These are phyloP conservation scores for Oryza nivara DNA, from an alignment of 176 grass and related monocot genomes.

Conservation along the genomic window DNA sequence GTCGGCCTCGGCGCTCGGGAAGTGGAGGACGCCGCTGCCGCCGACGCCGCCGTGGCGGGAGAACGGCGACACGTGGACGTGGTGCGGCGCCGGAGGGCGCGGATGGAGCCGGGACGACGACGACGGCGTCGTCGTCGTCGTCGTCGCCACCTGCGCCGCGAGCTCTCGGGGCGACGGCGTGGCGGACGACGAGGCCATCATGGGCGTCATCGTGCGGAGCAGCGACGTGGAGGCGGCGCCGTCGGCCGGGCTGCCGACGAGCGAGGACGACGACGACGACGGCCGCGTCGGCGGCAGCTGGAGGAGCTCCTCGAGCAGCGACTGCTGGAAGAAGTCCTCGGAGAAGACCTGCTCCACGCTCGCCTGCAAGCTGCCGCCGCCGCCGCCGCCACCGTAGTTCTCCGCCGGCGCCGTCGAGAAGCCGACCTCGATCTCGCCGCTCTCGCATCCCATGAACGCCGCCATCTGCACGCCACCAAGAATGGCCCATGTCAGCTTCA, in stretches of 20 bases:
- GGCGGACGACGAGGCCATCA: background rate
- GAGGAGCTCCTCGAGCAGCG: conserved; percentile 50
- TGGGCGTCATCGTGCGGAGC: conserved; percentile 7
- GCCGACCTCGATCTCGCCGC: conserved; percentile 90
- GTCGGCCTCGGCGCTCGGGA: conserved; percentile 52
- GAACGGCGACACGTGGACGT: background rate
- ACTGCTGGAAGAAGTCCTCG: conserved; percentile 74
- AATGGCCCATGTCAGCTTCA: background rate
- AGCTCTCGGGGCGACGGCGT: conserved; percentile 12
- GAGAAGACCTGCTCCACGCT: conserved; percentile 72
- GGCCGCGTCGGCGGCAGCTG: conserved; percentile 49
- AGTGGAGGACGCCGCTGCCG: background rate
- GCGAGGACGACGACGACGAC: conserved; percentile 49
- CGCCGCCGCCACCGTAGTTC: no score
- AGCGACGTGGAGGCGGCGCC: conserved; percentile 35
- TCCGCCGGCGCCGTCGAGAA: conserved; percentile 26
- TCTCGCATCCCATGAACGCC: conserved; percentile 76
- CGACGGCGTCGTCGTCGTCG: background rate
- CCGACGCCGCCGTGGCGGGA: background rate
- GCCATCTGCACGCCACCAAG: conserved; percentile 49
- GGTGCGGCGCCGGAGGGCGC: conserved; percentile 3
- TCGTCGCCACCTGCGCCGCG: background rate
- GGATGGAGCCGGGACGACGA: background rate
- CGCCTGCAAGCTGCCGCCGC: conserved; percentile 18
- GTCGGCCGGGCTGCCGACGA: conserved; percentile 55